Conservation (phyloP, 2,329 filamentous ascomycete genomes). For the Lithohypha guttulata region DNA sequence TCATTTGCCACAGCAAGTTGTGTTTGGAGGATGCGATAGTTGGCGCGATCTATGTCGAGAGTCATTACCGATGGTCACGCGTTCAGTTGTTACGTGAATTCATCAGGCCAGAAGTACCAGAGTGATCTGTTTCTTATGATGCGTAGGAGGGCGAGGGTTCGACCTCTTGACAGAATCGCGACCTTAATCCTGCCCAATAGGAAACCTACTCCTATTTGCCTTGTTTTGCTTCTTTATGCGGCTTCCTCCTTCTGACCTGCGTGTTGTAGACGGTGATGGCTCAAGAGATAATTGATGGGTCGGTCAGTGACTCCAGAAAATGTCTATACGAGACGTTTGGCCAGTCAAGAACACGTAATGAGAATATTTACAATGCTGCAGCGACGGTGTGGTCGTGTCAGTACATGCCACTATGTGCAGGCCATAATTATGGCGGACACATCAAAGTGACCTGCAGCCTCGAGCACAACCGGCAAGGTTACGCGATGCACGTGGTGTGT, state of each 20-base stretch:
- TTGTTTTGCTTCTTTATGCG: not conserved
- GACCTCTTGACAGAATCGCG: not conserved
- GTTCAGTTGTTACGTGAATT: no score
- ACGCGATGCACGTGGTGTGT: no score
- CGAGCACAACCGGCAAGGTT: not conserved
- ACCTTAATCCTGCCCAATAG: not conserved
- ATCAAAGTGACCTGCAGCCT: slow-evolving; percentile 2
- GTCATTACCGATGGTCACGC: no score
- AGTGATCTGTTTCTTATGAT: not conserved
- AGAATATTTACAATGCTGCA: slow-evolving; percentile 1
- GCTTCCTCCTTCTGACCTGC: not conserved
- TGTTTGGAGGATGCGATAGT: no score
- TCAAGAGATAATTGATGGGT: not conserved
- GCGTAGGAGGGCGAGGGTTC: slow-evolving; percentile 3
- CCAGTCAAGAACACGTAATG: slow-evolving; percentile 1
- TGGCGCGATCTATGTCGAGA: no score
- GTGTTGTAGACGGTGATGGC: slow-evolving; percentile 3
- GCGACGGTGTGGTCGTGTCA: not conserved
- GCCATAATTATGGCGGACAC: no score
- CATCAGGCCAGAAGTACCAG: not conserved
- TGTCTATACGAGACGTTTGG: slow-evolving; percentile 1
- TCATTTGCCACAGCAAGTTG: no score
- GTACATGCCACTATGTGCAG: slow-evolving; percentile 1
- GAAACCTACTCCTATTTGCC: not conserved
- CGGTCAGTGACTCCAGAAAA: slow-evolving; percentile 1